Base-by-base conservation (phyloP, 148 eudicot genomes). In the Limonium bicolor region DNA sequence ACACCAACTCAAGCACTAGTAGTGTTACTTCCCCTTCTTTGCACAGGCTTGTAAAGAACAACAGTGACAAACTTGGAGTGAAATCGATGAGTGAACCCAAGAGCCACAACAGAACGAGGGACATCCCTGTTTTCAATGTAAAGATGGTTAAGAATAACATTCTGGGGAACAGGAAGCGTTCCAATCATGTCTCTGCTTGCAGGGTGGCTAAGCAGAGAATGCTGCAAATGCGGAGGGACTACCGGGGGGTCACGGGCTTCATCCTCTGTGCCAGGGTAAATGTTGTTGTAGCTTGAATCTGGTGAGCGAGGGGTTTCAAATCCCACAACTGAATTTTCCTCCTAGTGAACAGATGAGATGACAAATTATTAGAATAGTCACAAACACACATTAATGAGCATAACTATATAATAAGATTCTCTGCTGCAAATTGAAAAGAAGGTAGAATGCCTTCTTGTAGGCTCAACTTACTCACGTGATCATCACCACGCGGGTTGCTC, bases 41-140 rank as follows among this genome's bases (percentile, higher is more conserved):
- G 77, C 17, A 79, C 94, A 1, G 94, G 96, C 76, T 82, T 88
- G 63, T 82, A 79, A 32, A 82, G 86, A 59, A 88, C 90, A 25
- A 88, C 94, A 0, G 90, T 82, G 10, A 88, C 94, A 61, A 53
- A 82, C 60, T 88, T 88, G 23, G 96, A 64, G 15, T 83, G 94
- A 56, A 79, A 88, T 17, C 96, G 86, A 64, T 82, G 86, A 54
- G 94, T 74, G 36, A 73, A 57, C 17, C 96, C 96, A 0, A 88
- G 83, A 3, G 80, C 90, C 49, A 88, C 96, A 24, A 88, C 94
- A 9, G 96, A 73, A 42, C 78, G 67, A 0, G 86, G 81, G 40
- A 76, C 68, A 37, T 82, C 86, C 60, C 82, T 55, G 58, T 80
- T 80, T 58, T 83, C 96, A 16, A 82, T 70, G 80, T 82, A 88